phyloP scores from a whole-genome alignment of 192 early-diverging fungal genomes.

The Backusella australiensis region DNA sequence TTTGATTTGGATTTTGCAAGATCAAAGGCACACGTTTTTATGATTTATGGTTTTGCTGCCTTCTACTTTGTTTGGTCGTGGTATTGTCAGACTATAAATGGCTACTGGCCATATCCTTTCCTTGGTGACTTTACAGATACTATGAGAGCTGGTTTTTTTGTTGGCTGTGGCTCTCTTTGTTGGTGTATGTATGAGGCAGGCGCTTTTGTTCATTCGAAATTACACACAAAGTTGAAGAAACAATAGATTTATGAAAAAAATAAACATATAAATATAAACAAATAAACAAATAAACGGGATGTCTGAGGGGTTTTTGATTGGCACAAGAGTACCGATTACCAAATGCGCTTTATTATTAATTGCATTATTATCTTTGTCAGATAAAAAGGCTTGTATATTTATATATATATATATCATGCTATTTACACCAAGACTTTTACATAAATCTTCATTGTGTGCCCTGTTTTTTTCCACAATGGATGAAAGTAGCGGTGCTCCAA shows the following conservation, averaged over 20 bases:
- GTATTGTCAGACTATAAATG: constrained; percentile 22
- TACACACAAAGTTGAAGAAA: neutral
- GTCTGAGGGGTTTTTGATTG: too few species aligned
- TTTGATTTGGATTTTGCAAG: constrained; percentile 24
- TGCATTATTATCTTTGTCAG: too few species aligned
- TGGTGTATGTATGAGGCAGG: constrained; percentile 31
- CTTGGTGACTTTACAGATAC: constrained; percentile 7
- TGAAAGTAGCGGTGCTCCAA: too few species aligned
- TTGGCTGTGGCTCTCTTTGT: constrained; percentile 21
- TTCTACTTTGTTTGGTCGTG: constrained; percentile 28
- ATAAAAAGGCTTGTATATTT: too few species aligned
- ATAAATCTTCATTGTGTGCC: too few species aligned
- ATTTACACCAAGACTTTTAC: too few species aligned
- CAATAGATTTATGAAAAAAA: neutral
- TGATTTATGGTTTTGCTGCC: constrained; percentile 22
- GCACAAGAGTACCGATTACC: too few species aligned
- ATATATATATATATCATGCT: too few species aligned
- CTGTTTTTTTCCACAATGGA: too few species aligned
- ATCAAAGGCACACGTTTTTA: constrained; percentile 16
- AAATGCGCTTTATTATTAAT: too few species aligned
- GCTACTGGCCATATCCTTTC: constrained; percentile 34
- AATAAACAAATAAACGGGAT: too few species aligned
- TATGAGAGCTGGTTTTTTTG: constrained; percentile 16
- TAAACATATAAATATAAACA: neutral
- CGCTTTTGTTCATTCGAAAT: neutral